Conservation (phyloP, 2,329 filamentous ascomycete species). For the Aspergillus sp. region DNA sequence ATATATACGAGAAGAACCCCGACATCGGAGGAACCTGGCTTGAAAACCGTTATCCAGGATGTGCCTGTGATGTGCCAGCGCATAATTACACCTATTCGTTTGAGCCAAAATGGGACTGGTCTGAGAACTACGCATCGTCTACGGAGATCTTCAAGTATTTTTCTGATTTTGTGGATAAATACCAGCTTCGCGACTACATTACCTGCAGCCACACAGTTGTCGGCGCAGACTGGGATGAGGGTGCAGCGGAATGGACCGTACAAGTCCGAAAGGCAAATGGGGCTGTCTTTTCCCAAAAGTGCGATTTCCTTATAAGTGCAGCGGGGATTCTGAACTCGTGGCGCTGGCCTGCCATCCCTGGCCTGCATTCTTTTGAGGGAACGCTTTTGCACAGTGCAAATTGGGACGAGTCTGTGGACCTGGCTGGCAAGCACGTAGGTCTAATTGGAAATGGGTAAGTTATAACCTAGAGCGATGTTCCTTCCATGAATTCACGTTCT, state of each 20-base stretch:
- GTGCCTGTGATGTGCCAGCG: conserved; percentile 4
- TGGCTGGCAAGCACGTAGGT: not conserved
- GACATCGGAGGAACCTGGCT: no score
- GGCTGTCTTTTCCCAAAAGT: no score
- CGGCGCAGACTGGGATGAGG: conserved; percentile 2
- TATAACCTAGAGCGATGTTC: no score
- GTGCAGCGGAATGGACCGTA: not conserved
- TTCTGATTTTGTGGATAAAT: conserved; percentile 1
- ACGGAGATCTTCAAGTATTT: conserved; percentile 13
- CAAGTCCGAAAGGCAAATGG: not conserved
- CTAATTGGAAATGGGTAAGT: conserved; percentile 4
- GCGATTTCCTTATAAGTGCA: conserved; percentile 5
- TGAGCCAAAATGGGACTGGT: conserved; percentile 13
- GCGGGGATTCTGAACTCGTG: conserved; percentile 1
- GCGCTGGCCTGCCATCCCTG: conserved; percentile 1
- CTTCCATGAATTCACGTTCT: no score
- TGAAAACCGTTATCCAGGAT: conserved; percentile 1
- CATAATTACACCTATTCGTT: conserved; percentile 10
- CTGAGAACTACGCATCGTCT: conserved; percentile 1
- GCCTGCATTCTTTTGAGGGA: not conserved
- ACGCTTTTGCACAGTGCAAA: not conserved
- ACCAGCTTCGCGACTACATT: conserved; percentile 3
- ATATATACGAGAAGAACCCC: not conserved
- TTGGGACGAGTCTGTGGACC: not conserved
- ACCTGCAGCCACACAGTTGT: not conserved